These are phyloP conservation scores for Scutellaria minor DNA, from an alignment of 257 asterid genomes.

Conservation along the genomic window DNA sequence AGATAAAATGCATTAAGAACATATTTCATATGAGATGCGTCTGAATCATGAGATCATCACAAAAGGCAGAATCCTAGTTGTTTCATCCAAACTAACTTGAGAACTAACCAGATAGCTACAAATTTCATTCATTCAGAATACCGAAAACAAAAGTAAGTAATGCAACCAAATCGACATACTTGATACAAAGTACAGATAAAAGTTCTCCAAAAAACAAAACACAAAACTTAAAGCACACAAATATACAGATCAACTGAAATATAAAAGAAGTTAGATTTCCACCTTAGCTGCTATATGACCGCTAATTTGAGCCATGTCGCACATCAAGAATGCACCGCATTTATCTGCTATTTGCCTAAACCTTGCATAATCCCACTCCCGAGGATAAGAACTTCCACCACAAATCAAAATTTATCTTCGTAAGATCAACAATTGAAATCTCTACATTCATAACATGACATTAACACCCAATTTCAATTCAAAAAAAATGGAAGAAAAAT, in stretches of 20 bases:
- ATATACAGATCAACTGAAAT: too few relatives aligned
- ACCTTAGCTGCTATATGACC: slow-evolving; percentile 99
- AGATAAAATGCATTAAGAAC: too few relatives aligned
- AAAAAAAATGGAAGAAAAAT: too few relatives aligned
- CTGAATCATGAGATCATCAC: too few relatives aligned
- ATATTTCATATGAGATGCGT: too few relatives aligned
- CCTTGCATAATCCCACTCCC: slow-evolving; percentile 96
- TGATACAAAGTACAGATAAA: not conserved
- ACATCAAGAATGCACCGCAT: slow-evolving; percentile 93
- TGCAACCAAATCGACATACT: slow-evolving; percentile 18
- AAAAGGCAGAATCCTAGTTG: too few relatives aligned
- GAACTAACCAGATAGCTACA: slow-evolving; percentile 1
- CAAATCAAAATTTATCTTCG: slow-evolving; percentile 75
- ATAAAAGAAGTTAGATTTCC: slow-evolving; percentile 26
- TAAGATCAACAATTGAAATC: too few relatives aligned
- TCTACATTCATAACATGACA: too few relatives aligned
- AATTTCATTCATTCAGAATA: not conserved
- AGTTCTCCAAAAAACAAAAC: not conserved
- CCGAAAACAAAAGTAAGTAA: not conserved
- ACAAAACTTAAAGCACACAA: too few relatives aligned
- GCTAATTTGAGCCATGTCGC: slow-evolving; percentile 99
- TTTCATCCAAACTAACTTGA: not conserved
- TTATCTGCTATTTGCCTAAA: slow-evolving; percentile 91
- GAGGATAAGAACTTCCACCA: slow-evolving; percentile 95
- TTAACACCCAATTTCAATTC: too few relatives aligned